Base-by-base conservation (phyloP, 169 alveolate genomes). In the Cyclospora cayetanensis region DNA sequence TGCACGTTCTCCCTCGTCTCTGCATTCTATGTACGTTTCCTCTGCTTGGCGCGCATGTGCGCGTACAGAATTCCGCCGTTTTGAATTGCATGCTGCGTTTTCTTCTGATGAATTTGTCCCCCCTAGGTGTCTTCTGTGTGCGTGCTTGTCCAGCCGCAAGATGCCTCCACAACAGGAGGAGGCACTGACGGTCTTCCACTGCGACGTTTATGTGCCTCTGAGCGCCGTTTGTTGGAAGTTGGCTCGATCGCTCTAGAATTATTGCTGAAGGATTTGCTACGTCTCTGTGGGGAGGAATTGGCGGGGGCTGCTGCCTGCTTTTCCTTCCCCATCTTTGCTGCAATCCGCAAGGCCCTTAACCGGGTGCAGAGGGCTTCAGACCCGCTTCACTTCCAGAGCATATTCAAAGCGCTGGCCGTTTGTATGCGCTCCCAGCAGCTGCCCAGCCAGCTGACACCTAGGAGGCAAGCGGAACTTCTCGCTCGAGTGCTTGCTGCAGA, bases 351-450 rank as follows among this genome's bases (percentile, higher is more conserved):
- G 53, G 83, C 83, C 29, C n/a, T 70, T 9, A 18, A 50, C 25
- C 34, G 83, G 53, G 39, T 55, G 53, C 83, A 70, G 83, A 70
- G 22, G 83, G 83, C 83, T 20, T 70, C 83, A 70, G 83, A 70
- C 53, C 83, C 83, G 34, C 55, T 70, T 20, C 83, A 70, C 43
- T 70, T 70, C 53, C 39, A 70, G 83, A 18, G 83, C 29, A n/a
- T 70, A 7, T 70, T 70, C 29, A 70, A 70, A 18, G 83, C 83
- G 0, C 34, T 70, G 18, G 34, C 83, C 29, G 11, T 70, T 4
- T 70, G 83, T 41, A 55, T 70, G 29, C 50, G 53, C 39, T 22
- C 18, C 27, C 83, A 70, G 53, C 20, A 70, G 53, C 83, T 70
- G 35, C 83, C 83, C 46, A 70, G 83, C 29, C 42, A 39, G 50